Percentiles rank a stretch among this genome's conserved stretches.
These are phyloP conservation scores for Trapa incisa DNA, from an alignment of 345 rosid genomes.

Conservation along the genomic window DNA sequence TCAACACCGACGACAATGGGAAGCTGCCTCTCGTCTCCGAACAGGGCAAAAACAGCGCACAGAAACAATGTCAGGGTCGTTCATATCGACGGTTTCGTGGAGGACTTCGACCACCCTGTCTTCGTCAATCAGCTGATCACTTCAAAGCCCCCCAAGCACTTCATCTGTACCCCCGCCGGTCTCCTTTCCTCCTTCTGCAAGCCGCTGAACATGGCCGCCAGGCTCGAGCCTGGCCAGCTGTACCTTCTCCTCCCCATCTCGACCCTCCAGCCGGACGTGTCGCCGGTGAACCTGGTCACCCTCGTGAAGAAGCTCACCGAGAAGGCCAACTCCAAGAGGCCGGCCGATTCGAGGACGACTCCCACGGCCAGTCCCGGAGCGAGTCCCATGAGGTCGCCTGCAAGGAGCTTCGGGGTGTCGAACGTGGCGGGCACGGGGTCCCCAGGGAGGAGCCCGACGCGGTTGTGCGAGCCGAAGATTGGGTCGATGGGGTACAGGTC, in stretches of 20 bases:
- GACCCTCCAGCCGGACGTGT: conserved; percentile 19
- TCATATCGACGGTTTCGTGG: conserved; percentile 30
- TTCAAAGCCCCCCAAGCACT: conserved; percentile 14
- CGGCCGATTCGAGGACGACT: background rate
- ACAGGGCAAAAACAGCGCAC: background rate
- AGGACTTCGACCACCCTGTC: conserved; percentile 29
- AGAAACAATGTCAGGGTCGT: conserved; percentile 27
- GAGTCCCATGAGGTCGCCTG: background rate
- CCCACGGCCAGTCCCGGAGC: background rate
- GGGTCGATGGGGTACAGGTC: background rate
- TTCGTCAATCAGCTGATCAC: conserved; percentile 19
- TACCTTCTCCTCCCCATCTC: conserved; percentile 37
- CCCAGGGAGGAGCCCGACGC: conserved; percentile 5
- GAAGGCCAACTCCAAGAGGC: conserved; percentile 18
- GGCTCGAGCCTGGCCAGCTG: conserved; percentile 26
- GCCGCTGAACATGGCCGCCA: conserved; percentile 18
- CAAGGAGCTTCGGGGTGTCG: background rate
- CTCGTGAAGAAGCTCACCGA: conserved; percentile 24
- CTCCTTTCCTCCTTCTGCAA: conserved; percentile 18
- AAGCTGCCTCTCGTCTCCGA: conserved; percentile 12
- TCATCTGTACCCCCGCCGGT: conserved; percentile 31
- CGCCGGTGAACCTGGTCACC: conserved; percentile 27
- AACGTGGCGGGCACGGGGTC: background rate
- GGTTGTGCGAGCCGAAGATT: background rate
- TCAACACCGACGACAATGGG: conserved; percentile 13